These are phyloP conservation scores for Aspergillus melleus DNA, from an alignment of 2,329 filamentous ascomycete species.

Conservation along the genomic window DNA sequence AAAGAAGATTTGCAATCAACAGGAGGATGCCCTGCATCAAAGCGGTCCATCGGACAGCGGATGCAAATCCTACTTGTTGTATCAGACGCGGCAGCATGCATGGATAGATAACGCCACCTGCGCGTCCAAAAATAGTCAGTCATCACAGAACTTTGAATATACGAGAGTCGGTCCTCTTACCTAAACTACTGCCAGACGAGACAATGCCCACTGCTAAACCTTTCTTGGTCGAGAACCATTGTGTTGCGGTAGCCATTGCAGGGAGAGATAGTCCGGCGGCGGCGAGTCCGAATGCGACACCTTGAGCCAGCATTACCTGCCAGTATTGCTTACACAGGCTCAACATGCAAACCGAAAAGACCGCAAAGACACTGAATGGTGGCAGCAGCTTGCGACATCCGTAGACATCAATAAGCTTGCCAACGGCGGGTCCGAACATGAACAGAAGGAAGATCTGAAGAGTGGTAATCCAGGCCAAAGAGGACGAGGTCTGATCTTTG, in stretches of 20 bases:
- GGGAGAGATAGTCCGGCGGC: background rate
- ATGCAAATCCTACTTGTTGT: background rate
- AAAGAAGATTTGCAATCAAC: conserved; percentile 1
- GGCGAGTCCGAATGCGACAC: background rate
- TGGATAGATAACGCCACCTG: conserved; percentile 1
- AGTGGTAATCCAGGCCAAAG: conserved; percentile 1
- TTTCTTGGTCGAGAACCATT: conserved; percentile 1
- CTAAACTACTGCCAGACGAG: background rate
- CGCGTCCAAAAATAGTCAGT: background rate
- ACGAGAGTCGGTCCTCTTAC: background rate
- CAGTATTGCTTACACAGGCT: background rate
- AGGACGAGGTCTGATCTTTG: background rate
- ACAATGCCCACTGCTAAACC: conserved; percentile 1
- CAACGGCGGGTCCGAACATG: background rate
- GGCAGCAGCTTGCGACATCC: background rate
- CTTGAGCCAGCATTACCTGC: conserved; percentile 1
- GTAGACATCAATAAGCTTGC: background rate
- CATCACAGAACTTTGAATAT: background rate
- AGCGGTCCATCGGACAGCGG: conserved; percentile 1
- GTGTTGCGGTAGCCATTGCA: background rate
- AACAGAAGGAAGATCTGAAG: conserved; percentile 2
- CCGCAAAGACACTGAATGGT: background rate
- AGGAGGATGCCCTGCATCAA: background rate
- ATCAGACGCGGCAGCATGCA: background rate
- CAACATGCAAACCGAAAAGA: conserved; percentile 2